Conservation (phyloP, 441 rosid species). For the Adansonia rubrostipa region DNA sequence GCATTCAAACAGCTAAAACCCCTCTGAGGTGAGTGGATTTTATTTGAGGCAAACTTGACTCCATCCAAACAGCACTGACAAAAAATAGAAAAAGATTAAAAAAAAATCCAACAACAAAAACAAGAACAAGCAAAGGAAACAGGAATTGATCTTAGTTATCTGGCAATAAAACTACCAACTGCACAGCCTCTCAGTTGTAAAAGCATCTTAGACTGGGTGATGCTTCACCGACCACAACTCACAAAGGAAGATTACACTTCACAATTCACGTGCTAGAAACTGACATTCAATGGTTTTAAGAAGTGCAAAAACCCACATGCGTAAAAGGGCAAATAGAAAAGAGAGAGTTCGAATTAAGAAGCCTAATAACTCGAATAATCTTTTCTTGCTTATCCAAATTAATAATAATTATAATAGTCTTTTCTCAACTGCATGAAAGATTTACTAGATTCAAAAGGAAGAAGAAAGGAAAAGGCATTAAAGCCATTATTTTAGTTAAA, state of each 20-base stretch:
- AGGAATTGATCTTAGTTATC: neutral
- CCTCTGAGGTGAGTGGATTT: neutral
- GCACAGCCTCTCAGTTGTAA: neutral
- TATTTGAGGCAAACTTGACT: neutral
- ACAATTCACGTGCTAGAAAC: neutral
- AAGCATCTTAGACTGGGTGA: neutral
- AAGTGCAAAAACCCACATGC: neutral
- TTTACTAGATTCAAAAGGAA: neutral
- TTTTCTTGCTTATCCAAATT: neutral
- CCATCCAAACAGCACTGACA: neutral
- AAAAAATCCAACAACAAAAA: neutral
- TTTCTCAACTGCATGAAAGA: neutral
- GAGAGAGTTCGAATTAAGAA: neutral
- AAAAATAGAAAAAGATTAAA: neutral
- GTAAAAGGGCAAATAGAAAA: neutral
- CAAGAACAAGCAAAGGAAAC: neutral
- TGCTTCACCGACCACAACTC: neutral
- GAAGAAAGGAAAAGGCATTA: neutral
- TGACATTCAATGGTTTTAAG: neutral
- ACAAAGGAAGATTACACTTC: neutral
- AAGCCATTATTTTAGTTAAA: neutral
- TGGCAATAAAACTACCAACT: neutral
- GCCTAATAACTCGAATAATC: neutral
- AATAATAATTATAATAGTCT: neutral
- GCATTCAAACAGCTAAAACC: neutral